Conservation (phyloP, 106 monocot species). For the Phalaenopsis equestris region DNA sequence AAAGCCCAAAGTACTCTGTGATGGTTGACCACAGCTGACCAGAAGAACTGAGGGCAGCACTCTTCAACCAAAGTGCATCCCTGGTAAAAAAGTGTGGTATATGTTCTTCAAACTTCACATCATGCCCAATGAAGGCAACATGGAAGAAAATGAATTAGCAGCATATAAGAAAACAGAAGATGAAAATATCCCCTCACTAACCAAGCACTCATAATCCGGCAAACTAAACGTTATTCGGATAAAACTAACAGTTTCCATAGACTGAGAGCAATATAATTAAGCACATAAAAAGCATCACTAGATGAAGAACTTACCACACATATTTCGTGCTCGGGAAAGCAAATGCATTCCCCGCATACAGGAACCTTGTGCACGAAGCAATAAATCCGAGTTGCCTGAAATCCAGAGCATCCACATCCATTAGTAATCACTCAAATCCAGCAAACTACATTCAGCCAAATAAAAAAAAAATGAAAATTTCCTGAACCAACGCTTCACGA, state of each 20-base stretch:
- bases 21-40: not conserved
- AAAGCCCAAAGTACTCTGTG: no score
- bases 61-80: not conserved
- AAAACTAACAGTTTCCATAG: not conserved
- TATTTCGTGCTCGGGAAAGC: constrained; percentile 78
- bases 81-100: not conserved
- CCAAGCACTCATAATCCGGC: not conserved
- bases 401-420: constrained; percentile 6
- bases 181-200: not conserved
- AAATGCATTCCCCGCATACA: constrained; percentile 93
- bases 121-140: not conserved
- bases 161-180: not conserved
- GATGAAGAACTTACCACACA: constrained; percentile 62
- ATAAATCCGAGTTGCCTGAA: constrained; percentile 92
- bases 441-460: not conserved
- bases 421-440: not conserved
- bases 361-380: constrained; percentile 97
- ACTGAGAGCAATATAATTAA: not conserved
- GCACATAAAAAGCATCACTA: not conserved
- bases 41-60: not conserved
- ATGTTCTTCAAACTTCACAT: not conserved
- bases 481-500: not conserved
- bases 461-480: not conserved
- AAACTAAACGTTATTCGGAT: not conserved
- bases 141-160: not conserved